A percentile compares a stretch with the other conserved stretches of the same genome.
These are phyloP conservation scores for Eucalyptus sp. DNA, from an alignment of 345 rosid genomes.

Conservation along the genomic window DNA sequence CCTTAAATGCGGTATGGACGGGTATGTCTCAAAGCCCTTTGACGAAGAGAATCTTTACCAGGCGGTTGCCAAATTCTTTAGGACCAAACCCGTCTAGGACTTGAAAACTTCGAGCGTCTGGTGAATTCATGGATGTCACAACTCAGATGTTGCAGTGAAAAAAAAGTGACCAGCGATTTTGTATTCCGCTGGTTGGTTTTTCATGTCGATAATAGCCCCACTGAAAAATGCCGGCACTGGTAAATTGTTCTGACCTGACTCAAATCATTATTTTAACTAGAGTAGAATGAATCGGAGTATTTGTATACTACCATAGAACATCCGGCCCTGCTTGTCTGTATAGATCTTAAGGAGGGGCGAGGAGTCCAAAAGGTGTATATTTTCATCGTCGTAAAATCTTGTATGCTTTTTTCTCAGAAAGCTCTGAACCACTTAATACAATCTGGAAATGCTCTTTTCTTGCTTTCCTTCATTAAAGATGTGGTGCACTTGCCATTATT, in stretches of 20 bases:
- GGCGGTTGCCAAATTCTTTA: conserved; percentile 80
- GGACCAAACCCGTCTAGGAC: conserved; percentile 26
- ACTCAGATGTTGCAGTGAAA: not conserved
- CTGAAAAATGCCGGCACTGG: not conserved
- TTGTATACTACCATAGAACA: conserved; percentile 11
- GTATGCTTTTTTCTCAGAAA: not conserved
- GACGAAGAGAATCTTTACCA: conserved; percentile 91
- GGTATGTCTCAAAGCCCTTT: conserved; percentile 90
- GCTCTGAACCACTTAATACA: not conserved
- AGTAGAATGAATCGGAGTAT: not conserved
- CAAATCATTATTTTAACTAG: not conserved
- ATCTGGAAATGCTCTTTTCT: not conserved
- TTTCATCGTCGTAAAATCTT: not conserved
- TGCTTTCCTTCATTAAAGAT: not conserved
- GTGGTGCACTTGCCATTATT: not conserved
- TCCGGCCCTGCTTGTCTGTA: conserved; percentile 19
- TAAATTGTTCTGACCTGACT: not conserved
- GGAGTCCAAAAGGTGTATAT: conserved; percentile 5
- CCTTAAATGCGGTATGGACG: conserved; percentile 90
- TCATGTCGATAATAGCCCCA: not conserved
- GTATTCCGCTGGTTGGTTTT: conserved; percentile 16
- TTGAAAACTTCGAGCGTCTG: not conserved
- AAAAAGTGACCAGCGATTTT: conserved; percentile 18
- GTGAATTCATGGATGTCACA: not conserved
- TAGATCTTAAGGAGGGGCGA: conserved; percentile 6